Evolutionary conservation across 148 eudicot genomes (phyloP).

Genomic region (Rhododendron molle): DNA sequence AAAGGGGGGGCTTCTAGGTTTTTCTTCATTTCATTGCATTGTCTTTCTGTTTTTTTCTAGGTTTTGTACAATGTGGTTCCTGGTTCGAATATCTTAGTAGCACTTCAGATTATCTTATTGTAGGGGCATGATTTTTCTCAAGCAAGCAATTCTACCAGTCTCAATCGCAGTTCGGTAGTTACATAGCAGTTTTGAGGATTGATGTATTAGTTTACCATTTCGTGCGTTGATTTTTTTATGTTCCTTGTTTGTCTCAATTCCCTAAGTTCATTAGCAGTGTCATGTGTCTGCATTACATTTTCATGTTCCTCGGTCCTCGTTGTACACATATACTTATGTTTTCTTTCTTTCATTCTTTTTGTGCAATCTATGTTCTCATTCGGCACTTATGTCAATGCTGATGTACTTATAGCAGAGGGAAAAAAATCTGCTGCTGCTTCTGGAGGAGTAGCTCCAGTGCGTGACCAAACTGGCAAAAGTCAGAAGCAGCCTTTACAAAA

Average conservation of each 20-base stretch:
- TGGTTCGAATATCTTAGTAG: neutral
- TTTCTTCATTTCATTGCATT: neutral
- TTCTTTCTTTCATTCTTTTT: neutral
- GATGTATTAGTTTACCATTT: neutral
- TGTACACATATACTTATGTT: neutral
- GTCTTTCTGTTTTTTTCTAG: too few species aligned
- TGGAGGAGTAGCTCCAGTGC: conserved; percentile 23
- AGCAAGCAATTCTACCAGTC: neutral
- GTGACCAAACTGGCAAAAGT: conserved; percentile 33
- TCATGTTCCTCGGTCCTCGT: neutral
- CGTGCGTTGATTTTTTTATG: neutral
- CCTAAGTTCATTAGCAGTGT: neutral
- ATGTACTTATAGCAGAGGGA: conserved; percentile 24
- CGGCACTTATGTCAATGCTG: neutral
- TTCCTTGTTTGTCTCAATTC: neutral
- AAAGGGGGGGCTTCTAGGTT: neutral
- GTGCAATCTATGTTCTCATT: neutral
- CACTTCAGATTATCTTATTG: neutral
- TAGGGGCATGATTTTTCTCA: neutral
- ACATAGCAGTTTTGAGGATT: neutral
- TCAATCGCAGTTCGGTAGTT: neutral
- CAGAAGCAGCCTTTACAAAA: conserved; percentile 45
- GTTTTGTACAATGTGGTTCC: neutral
- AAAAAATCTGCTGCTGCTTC: conserved; percentile 21
- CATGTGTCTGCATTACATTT: neutral